phyloP scores from a whole-genome alignment of 1,139 yeast species.

The Pichia sp. region DNA sequence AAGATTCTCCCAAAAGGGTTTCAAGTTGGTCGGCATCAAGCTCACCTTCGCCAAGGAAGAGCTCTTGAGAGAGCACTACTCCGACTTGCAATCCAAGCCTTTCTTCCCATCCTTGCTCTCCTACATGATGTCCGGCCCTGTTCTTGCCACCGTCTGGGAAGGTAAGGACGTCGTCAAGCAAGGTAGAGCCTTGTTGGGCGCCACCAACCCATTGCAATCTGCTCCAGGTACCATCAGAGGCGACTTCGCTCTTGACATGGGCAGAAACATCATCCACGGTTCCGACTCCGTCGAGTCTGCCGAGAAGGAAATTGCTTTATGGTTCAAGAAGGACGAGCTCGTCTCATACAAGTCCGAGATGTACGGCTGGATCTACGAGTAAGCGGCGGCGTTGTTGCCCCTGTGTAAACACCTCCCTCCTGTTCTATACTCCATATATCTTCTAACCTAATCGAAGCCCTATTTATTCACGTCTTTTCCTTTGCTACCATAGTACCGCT shows the following conservation, averaged over 20 bases:
- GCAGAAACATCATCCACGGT: constrained; percentile 99
- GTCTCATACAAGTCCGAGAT: constrained; percentile 85
- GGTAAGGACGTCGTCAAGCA: constrained; percentile 99
- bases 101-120: constrained; percentile 94
- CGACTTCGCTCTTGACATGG: constrained; percentile 92
- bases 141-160: constrained; percentile 99
- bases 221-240: constrained; percentile 99
- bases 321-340: constrained; percentile 98
- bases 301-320: constrained; percentile 87
- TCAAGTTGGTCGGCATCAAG: constrained; percentile 95
- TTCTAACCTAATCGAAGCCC: background rate
- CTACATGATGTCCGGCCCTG: constrained; percentile 98
- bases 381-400: constrained; percentile 29
- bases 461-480: background rate
- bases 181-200: constrained; percentile 97
- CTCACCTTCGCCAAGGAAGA: constrained; percentile 82
- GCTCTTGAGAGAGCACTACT: constrained; percentile 89
- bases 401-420: background rate
- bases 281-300: constrained; percentile 99
- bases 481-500: no score
- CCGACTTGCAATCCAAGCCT: constrained; percentile 92
- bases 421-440: background rate
- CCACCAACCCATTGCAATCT: constrained; percentile 95
- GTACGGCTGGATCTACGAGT: constrained; percentile 92
- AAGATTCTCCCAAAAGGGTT: constrained; percentile 97